Conservation (phyloP, 495 filamentous ascomycete species). For the Aspergillus cristatus region DNA sequence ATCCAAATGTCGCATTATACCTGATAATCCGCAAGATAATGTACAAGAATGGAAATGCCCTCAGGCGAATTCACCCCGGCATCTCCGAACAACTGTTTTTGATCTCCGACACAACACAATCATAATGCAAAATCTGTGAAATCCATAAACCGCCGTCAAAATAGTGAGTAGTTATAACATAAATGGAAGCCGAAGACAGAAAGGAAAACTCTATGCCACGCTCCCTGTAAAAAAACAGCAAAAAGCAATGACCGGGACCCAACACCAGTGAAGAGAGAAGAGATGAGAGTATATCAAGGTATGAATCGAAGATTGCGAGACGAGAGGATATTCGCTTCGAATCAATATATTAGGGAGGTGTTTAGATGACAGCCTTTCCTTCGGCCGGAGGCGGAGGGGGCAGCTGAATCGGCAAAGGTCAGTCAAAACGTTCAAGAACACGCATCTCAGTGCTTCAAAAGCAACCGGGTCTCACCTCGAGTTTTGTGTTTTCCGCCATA, state of each 20-base stretch:
- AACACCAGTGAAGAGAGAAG: conserved; percentile 41
- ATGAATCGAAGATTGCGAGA: conserved; percentile 17
- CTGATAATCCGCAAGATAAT: conserved; percentile 31
- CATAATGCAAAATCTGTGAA: conserved; percentile 15
- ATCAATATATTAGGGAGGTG: conserved; percentile 4
- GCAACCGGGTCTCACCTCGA: conserved; percentile 50
- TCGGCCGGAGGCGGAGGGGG: conserved; percentile 34
- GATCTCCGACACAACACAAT: conserved; percentile 3
- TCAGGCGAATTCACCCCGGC: conserved; percentile 10
- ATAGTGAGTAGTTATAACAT: conserved; percentile 19
- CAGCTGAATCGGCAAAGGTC: conserved; percentile 18
- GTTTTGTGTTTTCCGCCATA: conserved; percentile 83
- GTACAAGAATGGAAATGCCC: conserved; percentile 25
- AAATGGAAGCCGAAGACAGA: conserved; percentile 15
- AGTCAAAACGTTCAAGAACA: conserved; percentile 1
- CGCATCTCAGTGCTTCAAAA: neutral
- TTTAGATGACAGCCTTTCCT: conserved; percentile 37
- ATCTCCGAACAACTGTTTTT: conserved; percentile 6
- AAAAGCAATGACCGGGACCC: conserved; percentile 27
- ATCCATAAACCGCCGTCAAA: conserved; percentile 22
- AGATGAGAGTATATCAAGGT: conserved; percentile 23
- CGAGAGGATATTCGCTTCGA: conserved; percentile 7
- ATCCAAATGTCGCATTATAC: conserved; percentile 25
- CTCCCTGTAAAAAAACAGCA: conserved; percentile 14
- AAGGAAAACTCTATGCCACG: conserved; percentile 35